A percentile compares a stretch with the other conserved stretches of the same genome.
phyloP scores from a whole-genome alignment of 495 filamentous ascomycete species.

The Articulospora tetracladia region DNA sequence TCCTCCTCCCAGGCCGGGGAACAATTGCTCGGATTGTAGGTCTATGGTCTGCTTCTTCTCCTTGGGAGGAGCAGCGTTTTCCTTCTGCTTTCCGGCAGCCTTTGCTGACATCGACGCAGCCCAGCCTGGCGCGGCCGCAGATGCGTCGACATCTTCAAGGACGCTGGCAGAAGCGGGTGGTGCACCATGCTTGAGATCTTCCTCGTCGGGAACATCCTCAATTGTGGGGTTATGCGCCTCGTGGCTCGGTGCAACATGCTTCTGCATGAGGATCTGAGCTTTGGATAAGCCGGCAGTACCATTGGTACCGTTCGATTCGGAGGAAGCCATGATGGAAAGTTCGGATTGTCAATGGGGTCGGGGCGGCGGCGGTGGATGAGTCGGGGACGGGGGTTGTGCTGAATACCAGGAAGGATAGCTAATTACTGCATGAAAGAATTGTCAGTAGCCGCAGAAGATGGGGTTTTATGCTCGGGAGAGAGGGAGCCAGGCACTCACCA shows the following conservation, averaged over 20 bases:
- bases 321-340: conserved; percentile 21
- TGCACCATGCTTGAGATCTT: conserved; percentile 57
- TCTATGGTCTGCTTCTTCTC: conserved; percentile 57
- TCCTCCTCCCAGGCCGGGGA: conserved; percentile 79
- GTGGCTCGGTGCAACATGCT: conserved; percentile 49
- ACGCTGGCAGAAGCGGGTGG: conserved; percentile 29
- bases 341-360: neutral
- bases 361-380: neutral
- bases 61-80: conserved; percentile 38
- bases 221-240: conserved; percentile 65
- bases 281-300: conserved; percentile 43
- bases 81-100: conserved; percentile 60
- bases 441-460: neutral
- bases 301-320: conserved; percentile 18
- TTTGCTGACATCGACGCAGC: conserved; percentile 46
- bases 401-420: neutral
- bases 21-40: conserved; percentile 81
- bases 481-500: conserved; percentile 8
- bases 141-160: conserved; percentile 29
- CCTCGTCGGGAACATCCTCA: conserved; percentile 78
- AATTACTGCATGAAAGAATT: neutral
- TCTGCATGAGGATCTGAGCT: conserved; percentile 73
- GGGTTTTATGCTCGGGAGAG: neutral
- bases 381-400: neutral
- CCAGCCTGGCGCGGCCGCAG: conserved; percentile 32